These are phyloP conservation scores for Penstemon newberryi DNA, from an alignment of 257 asterid species.

Conservation along the genomic window DNA sequence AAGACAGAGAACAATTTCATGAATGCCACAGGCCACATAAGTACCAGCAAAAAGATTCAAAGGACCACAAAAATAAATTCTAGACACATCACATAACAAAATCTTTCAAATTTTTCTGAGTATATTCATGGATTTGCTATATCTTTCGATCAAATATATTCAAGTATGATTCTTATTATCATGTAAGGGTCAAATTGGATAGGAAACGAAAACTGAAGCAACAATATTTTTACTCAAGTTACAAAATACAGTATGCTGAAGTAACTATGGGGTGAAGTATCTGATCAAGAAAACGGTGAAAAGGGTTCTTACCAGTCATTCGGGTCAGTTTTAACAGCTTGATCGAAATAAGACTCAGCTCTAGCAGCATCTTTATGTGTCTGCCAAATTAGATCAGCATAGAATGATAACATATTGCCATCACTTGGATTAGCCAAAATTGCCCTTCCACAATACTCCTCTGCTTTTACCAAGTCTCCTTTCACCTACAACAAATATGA, in stretches of 20 bases:
- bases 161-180: neutral
- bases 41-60: neutral
- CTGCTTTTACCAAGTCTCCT: constrained; percentile 72
- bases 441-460: constrained; percentile 85
- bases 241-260: neutral
- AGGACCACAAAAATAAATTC: constrained; percentile 25
- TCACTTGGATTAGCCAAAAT: constrained; percentile 65
- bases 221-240: neutral
- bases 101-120: neutral
- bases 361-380: constrained; percentile 63
- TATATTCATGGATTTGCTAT: neutral
- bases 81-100: constrained; percentile 12
- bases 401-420: constrained; percentile 71
- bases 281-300: constrained; percentile 6
- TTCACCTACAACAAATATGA: constrained; percentile 45
- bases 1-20: neutral
- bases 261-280: constrained; percentile 15
- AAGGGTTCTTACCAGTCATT: constrained; percentile 57
- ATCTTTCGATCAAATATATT: neutral
- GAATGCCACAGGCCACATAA: constrained; percentile 14
- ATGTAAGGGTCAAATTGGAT: too few relatives aligned
- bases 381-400: constrained; percentile 87
- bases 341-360: constrained; percentile 74
- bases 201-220: neutral
- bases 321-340: constrained; percentile 78